A percentile compares a stretch with the other conserved stretches of the same genome.
Conservation (phyloP, 192 early-diverging fungal genomes). For the Chytriomyces sp. region DNA sequence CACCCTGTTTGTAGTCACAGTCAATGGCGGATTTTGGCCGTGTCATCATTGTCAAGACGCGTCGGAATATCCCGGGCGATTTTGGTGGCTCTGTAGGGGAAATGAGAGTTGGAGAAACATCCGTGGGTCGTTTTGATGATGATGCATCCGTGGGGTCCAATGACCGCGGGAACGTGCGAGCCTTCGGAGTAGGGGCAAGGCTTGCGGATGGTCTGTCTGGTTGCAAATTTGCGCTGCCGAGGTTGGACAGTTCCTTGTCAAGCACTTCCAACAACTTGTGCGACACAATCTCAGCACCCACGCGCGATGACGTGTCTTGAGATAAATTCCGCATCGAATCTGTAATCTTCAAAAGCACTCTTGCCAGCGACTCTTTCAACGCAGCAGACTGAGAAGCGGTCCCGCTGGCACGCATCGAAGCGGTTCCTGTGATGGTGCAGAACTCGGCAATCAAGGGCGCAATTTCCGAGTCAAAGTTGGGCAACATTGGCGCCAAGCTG, state of each 20-base stretch:
- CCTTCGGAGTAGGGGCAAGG: not conserved
- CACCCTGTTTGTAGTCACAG: not conserved
- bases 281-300: not conserved
- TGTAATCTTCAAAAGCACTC: not conserved
- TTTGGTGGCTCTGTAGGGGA: not conserved
- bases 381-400: not conserved
- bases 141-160: not conserved
- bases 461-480: slow-evolving; percentile 10
- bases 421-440: not conserved
- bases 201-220: not conserved
- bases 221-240: not conserved
- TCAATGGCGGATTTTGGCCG: slow-evolving; percentile 10
- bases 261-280: not conserved
- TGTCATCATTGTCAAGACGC: slow-evolving; percentile 15
- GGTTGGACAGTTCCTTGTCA: not conserved
- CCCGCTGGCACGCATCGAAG: not conserved
- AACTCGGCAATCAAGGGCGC: not conserved
- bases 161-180: not conserved
- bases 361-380: not conserved
- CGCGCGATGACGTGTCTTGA: not conserved
- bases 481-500: not conserved
- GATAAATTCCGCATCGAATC: not conserved
- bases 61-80: not conserved
- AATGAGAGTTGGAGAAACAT: no score
- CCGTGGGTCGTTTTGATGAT: not conserved